Conservation (phyloP, 371 early-diverging fungal species). For the Rhizopus sp. region DNA sequence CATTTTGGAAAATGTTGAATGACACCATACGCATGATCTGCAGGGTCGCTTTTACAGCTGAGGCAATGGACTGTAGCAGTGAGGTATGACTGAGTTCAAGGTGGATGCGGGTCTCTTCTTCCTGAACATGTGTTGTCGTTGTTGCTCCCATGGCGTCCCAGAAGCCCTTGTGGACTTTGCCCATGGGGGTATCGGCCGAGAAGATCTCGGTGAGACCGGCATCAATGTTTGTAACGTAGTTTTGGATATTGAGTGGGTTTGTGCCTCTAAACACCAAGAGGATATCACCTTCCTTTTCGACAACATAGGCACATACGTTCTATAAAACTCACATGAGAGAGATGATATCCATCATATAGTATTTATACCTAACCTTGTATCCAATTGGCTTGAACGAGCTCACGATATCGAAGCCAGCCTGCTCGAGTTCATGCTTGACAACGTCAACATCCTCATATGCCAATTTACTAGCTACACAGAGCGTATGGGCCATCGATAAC, state of each 20-base stretch:
- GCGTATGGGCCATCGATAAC: constrained; percentile 50
- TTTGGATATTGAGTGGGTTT: constrained; percentile 62
- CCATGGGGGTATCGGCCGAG: constrained; percentile 30
- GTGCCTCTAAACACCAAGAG: constrained; percentile 61
- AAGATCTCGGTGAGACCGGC: constrained; percentile 36
- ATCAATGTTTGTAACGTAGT: constrained; percentile 56
- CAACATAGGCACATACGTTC: constrained; percentile 58
- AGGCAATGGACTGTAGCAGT: constrained; percentile 28
- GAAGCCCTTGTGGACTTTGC: constrained; percentile 56
- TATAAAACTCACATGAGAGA: constrained; percentile 11
- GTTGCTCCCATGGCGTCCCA: constrained; percentile 56
- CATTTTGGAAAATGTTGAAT: constrained; percentile 35
- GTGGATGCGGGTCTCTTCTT: constrained; percentile 16
- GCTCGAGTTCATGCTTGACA: constrained; percentile 54
- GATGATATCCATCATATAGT: neutral
- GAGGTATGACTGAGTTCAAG: constrained; percentile 37
- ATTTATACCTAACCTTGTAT: constrained; percentile 40
- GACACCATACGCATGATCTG: constrained; percentile 30
- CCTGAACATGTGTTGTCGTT: neutral
- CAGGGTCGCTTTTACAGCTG: constrained; percentile 30
- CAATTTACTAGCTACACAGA: constrained; percentile 54
- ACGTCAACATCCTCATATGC: constrained; percentile 60
- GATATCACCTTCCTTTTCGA: constrained; percentile 55
- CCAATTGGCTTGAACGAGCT: constrained; percentile 54
- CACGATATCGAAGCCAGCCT: constrained; percentile 53